Base-by-base conservation (phyloP, 495 filamentous ascomycete species). In the Hypoxylon cercidicola region DNA sequence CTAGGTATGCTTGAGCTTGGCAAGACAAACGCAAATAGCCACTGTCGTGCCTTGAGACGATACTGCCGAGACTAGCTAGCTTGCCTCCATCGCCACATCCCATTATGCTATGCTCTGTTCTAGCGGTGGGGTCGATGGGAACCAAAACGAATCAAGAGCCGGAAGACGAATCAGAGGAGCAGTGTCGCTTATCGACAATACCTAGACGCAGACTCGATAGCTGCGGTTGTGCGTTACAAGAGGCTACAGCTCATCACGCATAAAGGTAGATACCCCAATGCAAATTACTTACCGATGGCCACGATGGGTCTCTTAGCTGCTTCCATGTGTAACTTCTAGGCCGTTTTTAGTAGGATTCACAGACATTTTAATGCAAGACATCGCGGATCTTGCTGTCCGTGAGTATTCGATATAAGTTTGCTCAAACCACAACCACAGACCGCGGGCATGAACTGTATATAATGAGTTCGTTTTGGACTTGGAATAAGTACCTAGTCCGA, bases 161-260 rank as follows among this genome's bases (percentile, higher is more conserved):
- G 30, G 30, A 11, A 8, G 15, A 39, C 55, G 13, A 59, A 35
- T 59, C 16, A n/a, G 34, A 49, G 28, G 32, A 44, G 30, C 12
- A 21, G 34, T 57, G 41, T 37, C 46, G 47, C 23, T 28, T 35
- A 32, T 55, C 34, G 54, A 30, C 56, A 54, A 44, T 18, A n/a
- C n/a, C n/a, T n/a, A 35, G 32, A 48, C 41, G 46, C 55, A 40
- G 45, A 53, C 40, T n/a, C 55, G 50, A 28, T 46, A 52, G 45
- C 52, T 39, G n/a, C 7, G 25, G 25, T 28, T 28, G 25, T 28
- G 25, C 25, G 25, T 7, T 32, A 9, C 23, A 15, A 57, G 53
- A 60, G 44, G 58, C 60, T 70, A 70, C 76, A 78, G 48, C 69
- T 72, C 72, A 76, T 78, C 77, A 72, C 76, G 77, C 77, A 74